Evolutionary conservation across 2,329 filamentous ascomycete genomes (phyloP), one percentile per base, ranked within the genome.

Genomic region (Paraphoma sp.): DNA sequence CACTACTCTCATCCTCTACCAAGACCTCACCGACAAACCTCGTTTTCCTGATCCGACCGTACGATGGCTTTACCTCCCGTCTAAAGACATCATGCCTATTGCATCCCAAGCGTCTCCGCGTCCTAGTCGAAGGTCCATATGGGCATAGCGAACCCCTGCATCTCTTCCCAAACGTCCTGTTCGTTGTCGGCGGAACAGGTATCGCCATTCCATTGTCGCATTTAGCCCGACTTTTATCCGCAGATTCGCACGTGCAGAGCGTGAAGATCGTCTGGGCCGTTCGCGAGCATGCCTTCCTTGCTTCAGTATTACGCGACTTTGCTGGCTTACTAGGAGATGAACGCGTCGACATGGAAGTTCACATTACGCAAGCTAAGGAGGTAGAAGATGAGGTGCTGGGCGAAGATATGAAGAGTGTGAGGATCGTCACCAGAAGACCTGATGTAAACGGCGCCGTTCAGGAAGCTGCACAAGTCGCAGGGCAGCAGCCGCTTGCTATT

Each of bases 61-160:
- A 81, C 62, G 72, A 80, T 48, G 82, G 83, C 47, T 83, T 82
- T 75, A 85, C 83, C 1, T 76, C 73, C 5, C 74, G 79, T n/a
- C 76, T 84, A 9, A 41, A 64, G 67, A 16, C 60, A 48, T 30
- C 64, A 45, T 64, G 60, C 18, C 59, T 64, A 17, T 55, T 11
- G 12, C 57, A 60, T 31, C 64, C 68, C 11, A 70, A 68, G 14
- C 65, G 68, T 4, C 63, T 76, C 3, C 76, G 63, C 0, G 72
- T 84, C 41, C 75, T 84, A 3, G 64, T 84, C 9, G 82, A 85
- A 67, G 82, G 83, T 0, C 82, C 82, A 0, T 84, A 84, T 54
- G 82, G 82, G 4, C 70, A 78, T 30, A 67, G 68, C 4, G 71
- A 76, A 6, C 77, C 79, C 1, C 64, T 84, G 0, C 76, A 75